These are phyloP conservation scores for Sindora glabra DNA, from an alignment of 306 rosid species.

Conservation along the genomic window DNA sequence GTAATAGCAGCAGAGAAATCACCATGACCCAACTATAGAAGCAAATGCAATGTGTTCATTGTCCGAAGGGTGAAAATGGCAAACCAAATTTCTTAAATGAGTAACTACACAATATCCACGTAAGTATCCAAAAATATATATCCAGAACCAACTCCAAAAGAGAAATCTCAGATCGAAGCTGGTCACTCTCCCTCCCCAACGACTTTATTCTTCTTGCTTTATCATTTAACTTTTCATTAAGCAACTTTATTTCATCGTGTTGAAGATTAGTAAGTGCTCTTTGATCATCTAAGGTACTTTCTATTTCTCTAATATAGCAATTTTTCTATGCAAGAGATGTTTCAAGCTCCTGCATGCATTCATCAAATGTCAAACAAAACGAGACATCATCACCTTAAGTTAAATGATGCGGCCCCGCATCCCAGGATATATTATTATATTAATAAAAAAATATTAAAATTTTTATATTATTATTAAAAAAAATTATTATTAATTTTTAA, in stretches of 20 bases:
- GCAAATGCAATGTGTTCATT: constrained; percentile 7
- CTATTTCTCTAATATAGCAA: constrained; percentile 56
- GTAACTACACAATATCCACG: no score
- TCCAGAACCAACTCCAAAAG: constrained; percentile 72
- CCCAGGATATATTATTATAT: no score
- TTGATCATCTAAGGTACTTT: constrained; percentile 45
- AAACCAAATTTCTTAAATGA: background rate
- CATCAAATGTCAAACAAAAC: constrained; percentile 23
- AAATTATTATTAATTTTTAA: no score
- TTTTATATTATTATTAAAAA: no score
- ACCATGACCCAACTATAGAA: constrained; percentile 79
- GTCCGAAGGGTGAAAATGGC: background rate
- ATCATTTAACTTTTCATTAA: constrained; percentile 53
- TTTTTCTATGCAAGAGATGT: constrained; percentile 59
- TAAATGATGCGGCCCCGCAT: constrained; percentile 8
- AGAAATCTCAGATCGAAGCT: constrained; percentile 73
- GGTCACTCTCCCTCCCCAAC: constrained; percentile 76
- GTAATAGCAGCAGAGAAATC: constrained; percentile 80
- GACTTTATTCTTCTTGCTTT: constrained; percentile 71
- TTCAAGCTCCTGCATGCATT: constrained; percentile 61
- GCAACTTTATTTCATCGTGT: constrained; percentile 59
- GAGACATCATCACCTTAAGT: constrained; percentile 4
- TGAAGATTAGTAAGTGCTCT: constrained; percentile 48
- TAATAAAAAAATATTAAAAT: no score
- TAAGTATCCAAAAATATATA: no score